These are phyloP conservation scores for Cyberlindnera subsufficiens DNA, from an alignment of 805 yeast genomes.

Conservation along the genomic window DNA sequence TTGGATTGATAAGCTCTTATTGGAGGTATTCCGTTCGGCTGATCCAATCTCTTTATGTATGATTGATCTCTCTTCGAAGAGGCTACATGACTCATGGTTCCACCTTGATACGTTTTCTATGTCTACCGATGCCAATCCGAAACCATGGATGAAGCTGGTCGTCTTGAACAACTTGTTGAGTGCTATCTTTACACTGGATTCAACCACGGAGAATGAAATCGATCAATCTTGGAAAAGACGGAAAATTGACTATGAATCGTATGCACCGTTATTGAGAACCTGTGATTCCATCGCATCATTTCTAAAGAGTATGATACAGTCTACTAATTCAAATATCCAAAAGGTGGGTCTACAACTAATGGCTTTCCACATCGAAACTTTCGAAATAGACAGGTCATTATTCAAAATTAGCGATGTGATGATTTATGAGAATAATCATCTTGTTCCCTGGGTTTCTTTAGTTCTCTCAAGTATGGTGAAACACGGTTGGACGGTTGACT, in stretches of 20 bases:
- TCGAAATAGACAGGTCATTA: not conserved
- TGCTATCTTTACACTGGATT: constrained; percentile 6
- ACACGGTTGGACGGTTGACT: constrained; percentile 14
- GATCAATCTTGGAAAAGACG: constrained; percentile 23
- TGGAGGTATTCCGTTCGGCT: not conserved
- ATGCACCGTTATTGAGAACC: constrained; percentile 18
- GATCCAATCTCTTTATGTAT: constrained; percentile 2
- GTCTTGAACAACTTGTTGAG: constrained; percentile 30
- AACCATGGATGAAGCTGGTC: constrained; percentile 36
- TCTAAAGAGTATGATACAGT: constrained; percentile 4
- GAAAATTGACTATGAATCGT: constrained; percentile 22
- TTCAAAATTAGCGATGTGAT: constrained; percentile 6
- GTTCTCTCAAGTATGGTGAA: constrained; percentile 12
- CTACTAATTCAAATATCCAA: constrained; percentile 3
- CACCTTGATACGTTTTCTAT: constrained; percentile 19
- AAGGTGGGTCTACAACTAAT: constrained; percentile 25
- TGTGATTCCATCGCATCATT: constrained; percentile 26
- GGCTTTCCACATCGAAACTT: constrained; percentile 19
- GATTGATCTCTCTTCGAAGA: constrained; percentile 10
- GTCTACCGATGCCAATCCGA: constrained; percentile 3
- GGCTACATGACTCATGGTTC: constrained; percentile 16
- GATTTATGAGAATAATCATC: constrained; percentile 7
- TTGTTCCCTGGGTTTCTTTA: constrained; percentile 18
- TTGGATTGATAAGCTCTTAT: constrained; percentile 9
- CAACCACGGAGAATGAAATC: not conserved